Percentiles rank a stretch among this genome's conserved stretches.
These are phyloP conservation scores for Heliamphora pulchella DNA, from an alignment of 179 eudicot genomes.

Conservation along the genomic window DNA sequence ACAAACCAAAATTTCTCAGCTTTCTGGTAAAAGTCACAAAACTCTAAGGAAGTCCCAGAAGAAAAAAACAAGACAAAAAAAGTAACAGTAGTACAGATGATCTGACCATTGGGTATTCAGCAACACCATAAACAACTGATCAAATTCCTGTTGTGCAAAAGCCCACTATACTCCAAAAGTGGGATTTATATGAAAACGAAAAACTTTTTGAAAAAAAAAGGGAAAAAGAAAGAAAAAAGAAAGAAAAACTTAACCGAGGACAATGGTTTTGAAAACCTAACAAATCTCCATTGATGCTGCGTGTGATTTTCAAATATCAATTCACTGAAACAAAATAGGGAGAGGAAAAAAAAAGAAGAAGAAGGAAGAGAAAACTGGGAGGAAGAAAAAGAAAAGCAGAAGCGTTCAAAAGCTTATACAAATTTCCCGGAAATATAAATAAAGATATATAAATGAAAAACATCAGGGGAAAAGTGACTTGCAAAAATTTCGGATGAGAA, in stretches of 20 bases:
- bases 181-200: no score
- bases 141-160: not conserved
- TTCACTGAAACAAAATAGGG: not conserved
- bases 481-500: slow-evolving; percentile 16
- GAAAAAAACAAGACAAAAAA: not conserved
- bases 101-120: not conserved
- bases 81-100: not conserved
- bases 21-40: not conserved
- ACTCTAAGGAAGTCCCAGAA: not conserved
- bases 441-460: not conserved
- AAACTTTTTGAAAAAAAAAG: not conserved
- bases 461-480: not conserved
- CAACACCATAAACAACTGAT: not conserved
- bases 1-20: not conserved
- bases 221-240: not conserved
- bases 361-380: not conserved
- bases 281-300: slow-evolving; percentile 11
- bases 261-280: slow-evolving; percentile 10
- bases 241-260: slow-evolving; percentile 17
- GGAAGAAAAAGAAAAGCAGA: not conserved
- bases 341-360: not conserved
- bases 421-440: not conserved
- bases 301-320: not conserved
- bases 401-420: no score
- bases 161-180: not conserved